phyloP scores from a whole-genome alignment of 495 filamentous ascomycete species.

The Aspergillus cristatus region DNA sequence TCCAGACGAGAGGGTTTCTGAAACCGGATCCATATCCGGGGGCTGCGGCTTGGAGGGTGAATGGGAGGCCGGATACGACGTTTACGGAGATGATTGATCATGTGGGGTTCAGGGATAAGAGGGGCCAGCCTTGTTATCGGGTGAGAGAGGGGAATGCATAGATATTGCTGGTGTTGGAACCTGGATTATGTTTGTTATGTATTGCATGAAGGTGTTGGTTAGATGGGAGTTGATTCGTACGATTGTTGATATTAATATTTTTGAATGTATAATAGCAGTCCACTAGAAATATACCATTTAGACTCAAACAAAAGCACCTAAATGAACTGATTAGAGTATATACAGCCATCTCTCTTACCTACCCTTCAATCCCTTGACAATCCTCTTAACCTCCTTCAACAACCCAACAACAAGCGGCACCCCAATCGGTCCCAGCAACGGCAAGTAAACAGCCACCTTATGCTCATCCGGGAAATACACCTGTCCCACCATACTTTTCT shows the following conservation, averaged over 20 bases:
- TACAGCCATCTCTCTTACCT: too few species aligned
- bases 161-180: neutral
- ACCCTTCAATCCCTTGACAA: slow-evolving; percentile 31
- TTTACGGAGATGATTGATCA: slow-evolving; percentile 58
- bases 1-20: slow-evolving; percentile 18
- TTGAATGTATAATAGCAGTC: too few species aligned
- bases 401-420: slow-evolving; percentile 80
- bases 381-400: slow-evolving; percentile 64
- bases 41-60: slow-evolving; percentile 1
- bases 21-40: slow-evolving; percentile 25
- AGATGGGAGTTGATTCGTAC: too few species aligned
- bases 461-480: slow-evolving; percentile 97
- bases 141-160: slow-evolving; percentile 9
- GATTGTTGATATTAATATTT: too few species aligned
- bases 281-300: too few species aligned
- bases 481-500: slow-evolving; percentile 98
- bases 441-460: slow-evolving; percentile 95
- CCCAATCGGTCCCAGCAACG: slow-evolving; percentile 81
- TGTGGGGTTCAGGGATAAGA: slow-evolving; percentile 36
- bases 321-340: too few species aligned
- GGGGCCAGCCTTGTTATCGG: slow-evolving; percentile 28
- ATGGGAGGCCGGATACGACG: slow-evolving; percentile 42
- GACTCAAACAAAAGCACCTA: too few species aligned
- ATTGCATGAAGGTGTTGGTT: too few species aligned
- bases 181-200: too few species aligned